Evolutionary conservation across 352 stramenopile species (phyloP).

Genomic region (Phytophthora vignae): DNA sequence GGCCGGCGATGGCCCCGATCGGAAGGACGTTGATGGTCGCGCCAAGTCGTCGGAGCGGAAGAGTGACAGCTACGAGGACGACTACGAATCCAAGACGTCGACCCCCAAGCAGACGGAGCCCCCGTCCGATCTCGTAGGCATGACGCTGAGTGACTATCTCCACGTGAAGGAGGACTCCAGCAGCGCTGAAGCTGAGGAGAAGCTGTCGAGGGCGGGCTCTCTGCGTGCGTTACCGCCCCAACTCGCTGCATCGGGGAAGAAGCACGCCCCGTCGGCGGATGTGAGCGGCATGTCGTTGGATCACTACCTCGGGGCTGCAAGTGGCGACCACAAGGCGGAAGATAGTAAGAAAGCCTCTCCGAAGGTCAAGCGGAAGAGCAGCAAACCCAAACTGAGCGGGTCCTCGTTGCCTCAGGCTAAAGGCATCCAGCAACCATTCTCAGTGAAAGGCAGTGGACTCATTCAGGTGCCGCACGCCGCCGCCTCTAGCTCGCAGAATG

Average conservation of each 20-base stretch:
- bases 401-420: constrained; percentile 23
- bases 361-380: constrained; percentile 44
- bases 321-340: constrained; percentile 5
- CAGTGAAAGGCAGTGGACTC: constrained; percentile 34
- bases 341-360: constrained; percentile 37
- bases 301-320: constrained; percentile 58
- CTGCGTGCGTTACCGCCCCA: constrained; percentile 17
- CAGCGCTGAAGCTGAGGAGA: constrained; percentile 22
- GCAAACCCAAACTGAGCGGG: constrained; percentile 32
- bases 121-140: constrained; percentile 40
- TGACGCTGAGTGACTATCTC: constrained; percentile 73
- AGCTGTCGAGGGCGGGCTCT: constrained; percentile 22
- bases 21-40: background rate
- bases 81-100: constrained; percentile 27
- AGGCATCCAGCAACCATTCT: constrained; percentile 23
- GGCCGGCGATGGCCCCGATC: constrained; percentile 1
- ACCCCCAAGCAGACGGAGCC: constrained; percentile 16
- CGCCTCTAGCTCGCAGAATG: constrained; percentile 19
- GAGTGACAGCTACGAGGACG: constrained; percentile 47
- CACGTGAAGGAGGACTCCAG: constrained; percentile 42
- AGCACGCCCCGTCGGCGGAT: constrained; percentile 23
- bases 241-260: constrained; percentile 27
- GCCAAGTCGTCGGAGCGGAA: constrained; percentile 7
- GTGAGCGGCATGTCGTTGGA: constrained; percentile 73
- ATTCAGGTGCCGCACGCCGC: constrained; percentile 16